Evolutionary conservation across 768 basidiomycete species (phyloP).

Genomic region (Leccinum subgranulosum): DNA sequence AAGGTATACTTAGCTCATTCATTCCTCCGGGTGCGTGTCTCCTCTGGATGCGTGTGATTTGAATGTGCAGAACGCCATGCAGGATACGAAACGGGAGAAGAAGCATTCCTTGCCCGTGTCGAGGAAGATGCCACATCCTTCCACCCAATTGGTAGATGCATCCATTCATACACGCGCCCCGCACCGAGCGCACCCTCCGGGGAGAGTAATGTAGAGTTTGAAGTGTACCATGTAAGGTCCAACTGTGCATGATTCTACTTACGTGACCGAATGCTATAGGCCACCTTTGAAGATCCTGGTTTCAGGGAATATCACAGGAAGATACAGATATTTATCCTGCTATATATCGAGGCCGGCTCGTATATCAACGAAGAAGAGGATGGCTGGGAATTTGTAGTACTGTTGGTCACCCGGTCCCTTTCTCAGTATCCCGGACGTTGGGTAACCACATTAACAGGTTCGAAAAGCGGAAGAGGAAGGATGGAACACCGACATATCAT

Average conservation of each 20-base stretch:
- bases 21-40: constrained; percentile 61
- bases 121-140: constrained; percentile 78
- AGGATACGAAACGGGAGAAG: constrained; percentile 72
- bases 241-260: not conserved
- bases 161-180: constrained; percentile 74
- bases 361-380: constrained; percentile 95
- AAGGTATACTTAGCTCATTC: constrained; percentile 69
- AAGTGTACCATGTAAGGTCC: constrained; percentile 82
- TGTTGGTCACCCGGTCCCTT: constrained; percentile 51
- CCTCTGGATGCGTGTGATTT: not conserved
- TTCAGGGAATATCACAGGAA: constrained; percentile 88
- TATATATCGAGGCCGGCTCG: constrained; percentile 95
- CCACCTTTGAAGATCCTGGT: constrained; percentile 80
- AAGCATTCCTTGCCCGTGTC: constrained; percentile 64
- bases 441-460: constrained; percentile 47
- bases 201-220: constrained; percentile 68
- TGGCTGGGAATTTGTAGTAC: constrained; percentile 85
- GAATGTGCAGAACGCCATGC: not conserved
- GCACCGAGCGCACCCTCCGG: constrained; percentile 41
- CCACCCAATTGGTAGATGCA: constrained; percentile 69
- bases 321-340: constrained; percentile 92
- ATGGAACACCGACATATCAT: constrained; percentile 68
- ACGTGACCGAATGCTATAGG: constrained; percentile 40
- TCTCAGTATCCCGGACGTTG: not conserved
- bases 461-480: constrained; percentile 73